These are phyloP conservation scores for Oropetium thomaeum DNA, from an alignment of 176 grass and related monocot genomes.

Conservation along the genomic window DNA sequence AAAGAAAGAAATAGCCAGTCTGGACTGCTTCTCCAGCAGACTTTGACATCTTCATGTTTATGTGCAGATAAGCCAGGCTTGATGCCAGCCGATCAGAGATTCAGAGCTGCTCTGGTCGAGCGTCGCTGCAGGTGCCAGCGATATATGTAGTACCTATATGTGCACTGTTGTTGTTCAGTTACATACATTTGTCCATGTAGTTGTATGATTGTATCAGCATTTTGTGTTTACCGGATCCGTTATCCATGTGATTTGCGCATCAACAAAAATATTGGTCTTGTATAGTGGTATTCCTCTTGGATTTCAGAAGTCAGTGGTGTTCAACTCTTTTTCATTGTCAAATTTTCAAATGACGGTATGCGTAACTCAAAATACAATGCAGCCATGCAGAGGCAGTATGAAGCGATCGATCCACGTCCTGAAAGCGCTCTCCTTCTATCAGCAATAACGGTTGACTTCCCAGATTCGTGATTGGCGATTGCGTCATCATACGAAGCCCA, in stretches of 20 bases:
- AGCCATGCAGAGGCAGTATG: no score
- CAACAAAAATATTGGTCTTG: background rate
- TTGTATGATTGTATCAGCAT: background rate
- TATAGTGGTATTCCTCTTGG: background rate
- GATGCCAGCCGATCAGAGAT: background rate
- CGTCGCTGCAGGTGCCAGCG: background rate
- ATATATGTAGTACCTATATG: background rate
- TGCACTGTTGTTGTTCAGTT: background rate
- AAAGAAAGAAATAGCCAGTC: background rate
- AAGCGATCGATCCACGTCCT: no score
- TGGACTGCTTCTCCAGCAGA: background rate
- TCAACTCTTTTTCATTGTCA: background rate
- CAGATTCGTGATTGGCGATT: no score
- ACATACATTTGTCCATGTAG: background rate
- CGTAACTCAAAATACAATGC: no score
- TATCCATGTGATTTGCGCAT: background rate
- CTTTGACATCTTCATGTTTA: conserved; percentile 18
- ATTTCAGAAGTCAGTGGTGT: background rate
- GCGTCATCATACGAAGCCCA: no score
- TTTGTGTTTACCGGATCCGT: background rate
- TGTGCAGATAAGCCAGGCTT: conserved; percentile 29
- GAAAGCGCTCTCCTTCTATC: no score
- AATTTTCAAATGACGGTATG: background rate
- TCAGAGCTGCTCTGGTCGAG: background rate
- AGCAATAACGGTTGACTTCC: no score